Evolutionary conservation across 192 early-diverging fungal genomes (phyloP).

Genomic region (Mortierella alpina): DNA sequence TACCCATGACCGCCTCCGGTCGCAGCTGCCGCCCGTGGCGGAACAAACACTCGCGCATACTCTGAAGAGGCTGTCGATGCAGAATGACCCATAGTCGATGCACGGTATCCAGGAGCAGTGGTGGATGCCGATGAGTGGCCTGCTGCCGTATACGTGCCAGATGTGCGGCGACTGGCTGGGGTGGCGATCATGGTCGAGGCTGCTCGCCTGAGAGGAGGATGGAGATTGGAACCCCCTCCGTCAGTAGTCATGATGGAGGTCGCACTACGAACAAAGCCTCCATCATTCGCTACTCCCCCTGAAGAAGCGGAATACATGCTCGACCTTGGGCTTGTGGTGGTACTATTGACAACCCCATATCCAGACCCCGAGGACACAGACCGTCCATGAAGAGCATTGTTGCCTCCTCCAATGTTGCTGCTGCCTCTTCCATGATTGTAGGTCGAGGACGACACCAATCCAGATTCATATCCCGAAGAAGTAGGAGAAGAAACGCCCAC

Average conservation of each 20-base stretch:
- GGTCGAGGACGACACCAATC: background rate
- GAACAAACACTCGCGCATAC: conserved; percentile 21
- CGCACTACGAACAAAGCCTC: too few relatives aligned
- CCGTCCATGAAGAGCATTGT: conserved; percentile 12
- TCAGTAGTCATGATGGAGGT: too few relatives aligned
- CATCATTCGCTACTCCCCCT: too few relatives aligned
- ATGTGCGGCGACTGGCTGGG: too few relatives aligned
- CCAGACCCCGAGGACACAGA: conserved; percentile 25
- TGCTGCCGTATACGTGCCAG: too few relatives aligned
- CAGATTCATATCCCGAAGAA: conserved; percentile 1
- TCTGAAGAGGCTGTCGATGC: conserved; percentile 4
- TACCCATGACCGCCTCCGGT: background rate
- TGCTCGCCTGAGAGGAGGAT: background rate
- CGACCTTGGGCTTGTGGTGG: background rate
- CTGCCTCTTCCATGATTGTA: background rate
- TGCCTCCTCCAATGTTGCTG: background rate
- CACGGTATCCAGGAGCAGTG: too few relatives aligned
- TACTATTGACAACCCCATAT: background rate
- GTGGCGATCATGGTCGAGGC: background rate
- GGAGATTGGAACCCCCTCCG: too few relatives aligned
- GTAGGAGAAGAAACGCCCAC: background rate
- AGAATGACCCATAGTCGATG: too few relatives aligned
- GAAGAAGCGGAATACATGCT: conserved; percentile 7
- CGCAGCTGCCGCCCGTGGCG: conserved; percentile 4
- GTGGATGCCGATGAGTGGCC: too few relatives aligned